These are phyloP conservation scores for Lentinus brumalis DNA, from an alignment of 768 basidiomycete species.

Conservation along the genomic window DNA sequence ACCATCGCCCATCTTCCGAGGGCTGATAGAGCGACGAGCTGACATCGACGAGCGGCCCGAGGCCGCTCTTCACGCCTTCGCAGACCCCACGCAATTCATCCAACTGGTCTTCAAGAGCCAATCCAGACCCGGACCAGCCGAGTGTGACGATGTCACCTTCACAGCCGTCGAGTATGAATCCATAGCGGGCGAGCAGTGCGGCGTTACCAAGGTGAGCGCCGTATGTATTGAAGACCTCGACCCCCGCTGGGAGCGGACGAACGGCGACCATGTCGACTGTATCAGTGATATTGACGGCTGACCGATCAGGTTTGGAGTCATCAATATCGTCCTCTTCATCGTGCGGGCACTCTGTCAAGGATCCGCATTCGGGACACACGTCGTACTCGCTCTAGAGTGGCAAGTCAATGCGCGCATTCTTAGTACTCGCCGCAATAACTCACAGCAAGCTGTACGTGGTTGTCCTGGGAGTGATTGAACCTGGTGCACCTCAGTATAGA, in stretches of 20 bases:
- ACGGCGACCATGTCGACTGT: conserved; percentile 44
- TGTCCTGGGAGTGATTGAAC: conserved; percentile 41
- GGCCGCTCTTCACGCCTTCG: not conserved
- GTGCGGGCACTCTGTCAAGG: conserved; percentile 39
- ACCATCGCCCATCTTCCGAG: not conserved
- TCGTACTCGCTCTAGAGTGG: conserved; percentile 37
- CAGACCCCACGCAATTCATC: not conserved
- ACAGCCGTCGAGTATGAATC: conserved; percentile 43
- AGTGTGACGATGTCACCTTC: conserved; percentile 33
- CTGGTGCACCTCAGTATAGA: conserved; percentile 19
- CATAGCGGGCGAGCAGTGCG: conserved; percentile 41
- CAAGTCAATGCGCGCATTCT: not conserved
- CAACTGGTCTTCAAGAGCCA: not conserved
- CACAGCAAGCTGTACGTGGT: conserved; percentile 43
- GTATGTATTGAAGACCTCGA: conserved; percentile 48
- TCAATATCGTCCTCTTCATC: conserved; percentile 28
- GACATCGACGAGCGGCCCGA: not conserved
- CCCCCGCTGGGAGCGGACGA: conserved; percentile 25
- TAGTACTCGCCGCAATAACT: not conserved
- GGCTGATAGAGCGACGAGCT: conserved; percentile 14
- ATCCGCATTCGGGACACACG: conserved; percentile 44
- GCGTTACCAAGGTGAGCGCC: conserved; percentile 38
- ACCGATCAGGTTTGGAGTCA: not conserved
- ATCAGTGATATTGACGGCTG: conserved; percentile 17
- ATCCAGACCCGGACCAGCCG: conserved; percentile 16